Evolutionary conservation across 2,329 filamentous ascomycete genomes (phyloP).

Genomic region (Colletotrichum sp.): DNA sequence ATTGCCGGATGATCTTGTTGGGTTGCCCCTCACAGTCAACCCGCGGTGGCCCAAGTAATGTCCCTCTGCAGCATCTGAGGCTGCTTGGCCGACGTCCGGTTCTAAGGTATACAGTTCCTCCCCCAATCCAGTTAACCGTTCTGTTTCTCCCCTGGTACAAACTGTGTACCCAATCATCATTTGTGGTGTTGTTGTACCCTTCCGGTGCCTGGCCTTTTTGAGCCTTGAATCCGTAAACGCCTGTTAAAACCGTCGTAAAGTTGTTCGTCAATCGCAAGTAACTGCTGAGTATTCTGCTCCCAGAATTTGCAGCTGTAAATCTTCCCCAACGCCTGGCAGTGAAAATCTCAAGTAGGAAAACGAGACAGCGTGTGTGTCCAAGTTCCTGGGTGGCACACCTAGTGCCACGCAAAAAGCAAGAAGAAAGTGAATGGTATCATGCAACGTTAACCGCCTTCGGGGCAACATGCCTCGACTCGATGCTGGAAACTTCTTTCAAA

Average conservation of each 20-base stretch:
- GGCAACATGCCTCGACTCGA: background rate
- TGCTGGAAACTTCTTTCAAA: conserved; percentile 2
- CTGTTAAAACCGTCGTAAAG: conserved; percentile 7
- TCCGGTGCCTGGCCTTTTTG: background rate
- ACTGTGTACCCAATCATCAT: background rate
- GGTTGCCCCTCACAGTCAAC: background rate
- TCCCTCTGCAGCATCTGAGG: background rate
- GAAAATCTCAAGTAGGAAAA: background rate
- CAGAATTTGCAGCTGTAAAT: background rate
- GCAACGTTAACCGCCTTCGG: background rate
- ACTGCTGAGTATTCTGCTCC: background rate
- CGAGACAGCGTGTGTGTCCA: background rate
- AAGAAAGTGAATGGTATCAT: conserved; percentile 7
- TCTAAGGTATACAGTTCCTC: background rate
- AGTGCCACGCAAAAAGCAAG: background rate
- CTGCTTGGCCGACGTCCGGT: background rate
- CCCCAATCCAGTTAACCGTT: background rate
- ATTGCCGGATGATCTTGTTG: background rate
- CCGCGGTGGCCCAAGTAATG: background rate
- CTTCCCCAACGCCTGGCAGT: conserved; percentile 7
- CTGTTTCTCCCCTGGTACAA: background rate
- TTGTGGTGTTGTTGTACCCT: background rate
- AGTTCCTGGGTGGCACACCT: background rate
- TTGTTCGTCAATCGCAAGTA: conserved; percentile 12
- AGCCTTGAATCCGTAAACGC: conserved; percentile 10